phyloP scores from a whole-genome alignment of 345 rosid genomes.

The Gossypium thurberi region DNA sequence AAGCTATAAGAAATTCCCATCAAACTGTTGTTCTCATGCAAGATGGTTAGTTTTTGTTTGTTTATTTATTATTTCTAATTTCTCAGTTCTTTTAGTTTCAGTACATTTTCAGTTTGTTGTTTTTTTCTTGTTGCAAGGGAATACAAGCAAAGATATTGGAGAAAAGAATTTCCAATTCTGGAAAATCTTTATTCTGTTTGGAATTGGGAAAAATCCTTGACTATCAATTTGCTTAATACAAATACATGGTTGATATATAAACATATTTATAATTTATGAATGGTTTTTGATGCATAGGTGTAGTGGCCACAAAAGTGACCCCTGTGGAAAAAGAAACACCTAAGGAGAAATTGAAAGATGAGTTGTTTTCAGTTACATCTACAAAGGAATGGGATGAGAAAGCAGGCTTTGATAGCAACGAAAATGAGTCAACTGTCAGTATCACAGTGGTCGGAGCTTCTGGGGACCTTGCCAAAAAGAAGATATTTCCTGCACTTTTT shows the following conservation, averaged over 20 bases:
- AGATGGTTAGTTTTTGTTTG: conserved; percentile 33
- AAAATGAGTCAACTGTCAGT: conserved; percentile 66
- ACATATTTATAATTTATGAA: neutral
- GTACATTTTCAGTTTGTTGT: neutral
- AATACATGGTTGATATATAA: neutral
- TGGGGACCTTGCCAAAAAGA: conserved; percentile 99
- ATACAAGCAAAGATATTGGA: neutral
- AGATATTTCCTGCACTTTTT: conserved; percentile 97
- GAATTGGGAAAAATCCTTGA: neutral
- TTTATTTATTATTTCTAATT: neutral
- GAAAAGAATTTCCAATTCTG: neutral
- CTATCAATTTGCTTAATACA: neutral
- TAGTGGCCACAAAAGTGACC: conserved; percentile 41
- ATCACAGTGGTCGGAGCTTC: conserved; percentile 97
- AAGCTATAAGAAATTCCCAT: conserved; percentile 32
- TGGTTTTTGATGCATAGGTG: conserved; percentile 36
- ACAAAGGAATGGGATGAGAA: conserved; percentile 34
- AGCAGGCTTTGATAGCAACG: conserved; percentile 34
- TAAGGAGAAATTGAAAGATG: conserved; percentile 40
- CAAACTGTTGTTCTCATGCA: conserved; percentile 40
- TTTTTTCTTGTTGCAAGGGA: neutral
- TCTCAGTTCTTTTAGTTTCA: neutral
- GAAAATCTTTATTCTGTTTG: neutral
- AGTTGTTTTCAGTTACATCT: conserved; percentile 33
- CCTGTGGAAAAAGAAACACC: conserved; percentile 36